Base-by-base conservation (phyloP, 257 asterid genomes). In the Salvia hispanica region DNA sequence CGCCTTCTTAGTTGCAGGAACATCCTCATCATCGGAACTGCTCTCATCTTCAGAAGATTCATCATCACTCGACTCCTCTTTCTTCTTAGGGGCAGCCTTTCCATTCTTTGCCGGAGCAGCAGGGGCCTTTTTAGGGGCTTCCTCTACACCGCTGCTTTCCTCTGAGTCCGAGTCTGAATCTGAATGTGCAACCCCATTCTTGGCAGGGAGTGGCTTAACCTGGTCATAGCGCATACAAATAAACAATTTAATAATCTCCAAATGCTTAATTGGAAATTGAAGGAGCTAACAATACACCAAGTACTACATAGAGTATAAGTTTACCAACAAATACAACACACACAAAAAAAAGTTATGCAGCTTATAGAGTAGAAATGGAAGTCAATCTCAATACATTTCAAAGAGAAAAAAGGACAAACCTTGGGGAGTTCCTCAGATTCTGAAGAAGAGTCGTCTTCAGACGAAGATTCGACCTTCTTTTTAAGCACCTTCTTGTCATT, bases 401-500 rank as follows among this genome's bases (percentile, higher is more conserved):
- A 16, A 0, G 6, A 62, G 10, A 0, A 43, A 11, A 42, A 3
- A 3, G 12, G 57, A 10, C 14, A 46, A 4, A 81, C 86, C 86
- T 81, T 78, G 18, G 78, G 73, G 54, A 65, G 67, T 1, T 72
- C 18, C 62, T 78, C 87, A 44, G 76, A 73, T 3, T 79, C 87
- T 0, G 80, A 79, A 51, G 77, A 74, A 13, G 79, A 55, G 48
- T 75, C 76, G 0, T 85, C 95, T 0, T 79, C 86, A 3, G 89
- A 83, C 5, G 96, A 83, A 69, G 77, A 62, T 25, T 86, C 91
- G 9, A 70, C 86, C 63, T 81, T 81, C 80, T 79, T 78, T 28
- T 70, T 79, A 3, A 37, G 61, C 3, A 57, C 71, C 72, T 79
- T 85, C 78, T 84, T 84, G 55, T 72, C 73, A 37, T 67, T 21